Evolutionary conservation across 768 basidiomycete genomes (phyloP), one percentile per base, ranked within the genome.

Genomic region (Gloeophyllum trabeum): DNA sequence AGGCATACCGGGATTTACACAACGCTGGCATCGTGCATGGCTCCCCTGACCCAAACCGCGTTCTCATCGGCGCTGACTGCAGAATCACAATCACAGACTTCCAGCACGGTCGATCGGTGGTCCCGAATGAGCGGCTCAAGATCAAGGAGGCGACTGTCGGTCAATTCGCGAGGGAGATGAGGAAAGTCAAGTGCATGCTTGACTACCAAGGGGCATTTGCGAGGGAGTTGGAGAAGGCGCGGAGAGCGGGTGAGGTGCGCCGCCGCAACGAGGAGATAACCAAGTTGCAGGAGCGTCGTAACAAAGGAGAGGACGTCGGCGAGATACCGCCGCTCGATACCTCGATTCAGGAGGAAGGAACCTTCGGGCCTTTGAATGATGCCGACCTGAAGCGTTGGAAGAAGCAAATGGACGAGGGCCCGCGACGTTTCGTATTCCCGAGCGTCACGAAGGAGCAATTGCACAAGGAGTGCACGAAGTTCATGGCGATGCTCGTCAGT

Each of bases 31-130:
- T 66, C 46, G 24, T 66, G 42, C 52, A 61, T 43, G 58, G 54
- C 23, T 41, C 57, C 44, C 48, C 52, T 4, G 51, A 60, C 37
- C 54, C 56, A 37, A 50, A 48, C 7, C 71, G 78, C 42, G 70
- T 79, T 56, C 63, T 78, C 43, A 66, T 79, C 19, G 7, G 54
- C 36, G 10, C 28, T n/a, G 52, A 54, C 38, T 48, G 44, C 39
- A 62, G 60, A 28, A 67, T 79, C 21, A 72, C 64, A 35, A 59
- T 80, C 39, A 69, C 73, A 48, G 70, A 79, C 54, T 78, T 79
- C 53, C 66, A 73, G 32, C 56, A 61, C 35, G 66, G 65, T 45
- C 52, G 57, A 28, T 59, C 60, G 5, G 41, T 46, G 2, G 45
- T 45, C 19, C 56, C 62, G 16, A 56, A 61, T 20, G 24, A 59